A percentile compares a stretch with the other conserved stretches of the same genome.
Evolutionary conservation across 2,329 filamentous ascomycete genomes (phyloP).

Genomic region (Diaporthe citrichinensis): DNA sequence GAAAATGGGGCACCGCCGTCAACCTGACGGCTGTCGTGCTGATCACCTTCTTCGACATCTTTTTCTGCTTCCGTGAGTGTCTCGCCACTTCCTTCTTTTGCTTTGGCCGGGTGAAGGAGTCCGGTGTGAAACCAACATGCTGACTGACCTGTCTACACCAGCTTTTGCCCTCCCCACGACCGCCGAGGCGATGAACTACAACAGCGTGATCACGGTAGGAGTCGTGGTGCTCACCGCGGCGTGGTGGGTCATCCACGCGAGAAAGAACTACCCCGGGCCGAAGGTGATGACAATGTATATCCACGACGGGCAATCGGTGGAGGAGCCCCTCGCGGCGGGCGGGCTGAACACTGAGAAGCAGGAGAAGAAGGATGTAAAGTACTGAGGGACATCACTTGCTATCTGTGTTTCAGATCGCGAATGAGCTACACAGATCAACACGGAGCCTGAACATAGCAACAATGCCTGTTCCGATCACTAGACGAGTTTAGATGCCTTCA

Average conservation of each 20-base stretch:
- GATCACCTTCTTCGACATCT: constrained; percentile 69
- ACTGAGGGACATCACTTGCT: not conserved
- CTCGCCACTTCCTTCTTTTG: rapidly evolving
- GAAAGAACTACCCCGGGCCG: constrained; percentile 63
- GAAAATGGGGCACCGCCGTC: constrained; percentile 62
- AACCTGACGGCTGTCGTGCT: constrained; percentile 66
- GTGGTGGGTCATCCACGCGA: constrained; percentile 66
- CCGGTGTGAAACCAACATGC: not conserved
- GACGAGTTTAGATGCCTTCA: not conserved
- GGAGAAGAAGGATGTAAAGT: not conserved
- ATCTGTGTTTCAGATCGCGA: not conserved
- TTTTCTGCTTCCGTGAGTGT: constrained; percentile 71
- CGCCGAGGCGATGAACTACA: constrained; percentile 64
- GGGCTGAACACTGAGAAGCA: constrained; percentile 35
- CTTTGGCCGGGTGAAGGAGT: too few relatives aligned
- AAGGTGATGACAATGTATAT: constrained; percentile 63
- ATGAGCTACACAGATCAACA: not conserved
- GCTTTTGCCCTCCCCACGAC: constrained; percentile 59
- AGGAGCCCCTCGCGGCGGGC: constrained; percentile 37
- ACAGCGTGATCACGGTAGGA: constrained; percentile 67
- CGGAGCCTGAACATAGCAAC: not conserved
- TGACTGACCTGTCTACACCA: constrained; percentile 42
- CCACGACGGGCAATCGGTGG: constrained; percentile 44
- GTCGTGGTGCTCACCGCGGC: constrained; percentile 60
- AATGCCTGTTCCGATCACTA: too few relatives aligned